phyloP scores from a whole-genome alignment of 352 stramenopile genomes.

The Elongisporangium senticosum region DNA sequence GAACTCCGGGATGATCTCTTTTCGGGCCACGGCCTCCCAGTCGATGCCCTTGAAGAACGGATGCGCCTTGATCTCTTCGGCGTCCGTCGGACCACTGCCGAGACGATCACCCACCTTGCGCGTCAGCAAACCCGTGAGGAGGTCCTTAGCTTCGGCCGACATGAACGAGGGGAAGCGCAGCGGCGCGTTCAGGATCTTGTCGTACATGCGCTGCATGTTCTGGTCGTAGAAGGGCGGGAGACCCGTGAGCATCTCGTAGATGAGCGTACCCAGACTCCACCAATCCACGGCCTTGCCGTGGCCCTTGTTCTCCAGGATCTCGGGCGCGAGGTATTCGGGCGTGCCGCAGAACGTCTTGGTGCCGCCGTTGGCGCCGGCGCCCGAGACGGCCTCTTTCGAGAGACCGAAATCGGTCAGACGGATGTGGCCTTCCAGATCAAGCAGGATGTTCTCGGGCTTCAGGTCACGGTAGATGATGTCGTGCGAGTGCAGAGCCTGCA shows the following conservation, averaged over 20 bases:
- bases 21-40: slow-evolving; percentile 85
- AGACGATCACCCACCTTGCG: slow-evolving; percentile 86
- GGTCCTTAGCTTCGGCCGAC: slow-evolving; percentile 82
- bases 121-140: slow-evolving; percentile 81
- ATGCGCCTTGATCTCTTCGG: slow-evolving; percentile 91
- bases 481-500: slow-evolving; percentile 90
- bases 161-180: slow-evolving; percentile 89
- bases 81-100: slow-evolving; percentile 79
- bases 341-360: slow-evolving; percentile 92
- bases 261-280: slow-evolving; percentile 90
- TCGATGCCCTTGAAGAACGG: slow-evolving; percentile 92
- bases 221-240: slow-evolving; percentile 92
- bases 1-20: slow-evolving; percentile 89
- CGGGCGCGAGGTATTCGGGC: slow-evolving; percentile 93
- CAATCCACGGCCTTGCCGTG: slow-evolving; percentile 88
- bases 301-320: slow-evolving; percentile 94
- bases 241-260: slow-evolving; percentile 93
- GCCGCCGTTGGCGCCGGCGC: slow-evolving; percentile 66
- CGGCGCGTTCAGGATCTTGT: slow-evolving; percentile 91
- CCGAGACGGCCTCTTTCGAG: slow-evolving; percentile 90
- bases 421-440: slow-evolving; percentile 93
- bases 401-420: slow-evolving; percentile 94
- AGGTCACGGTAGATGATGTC: slow-evolving; percentile 97
- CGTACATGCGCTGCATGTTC: slow-evolving; percentile 93
- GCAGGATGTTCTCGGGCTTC: slow-evolving; percentile 95